Conservation (phyloP, 2,329 filamentous ascomycete species). For the Niveomyces coronatus region DNA sequence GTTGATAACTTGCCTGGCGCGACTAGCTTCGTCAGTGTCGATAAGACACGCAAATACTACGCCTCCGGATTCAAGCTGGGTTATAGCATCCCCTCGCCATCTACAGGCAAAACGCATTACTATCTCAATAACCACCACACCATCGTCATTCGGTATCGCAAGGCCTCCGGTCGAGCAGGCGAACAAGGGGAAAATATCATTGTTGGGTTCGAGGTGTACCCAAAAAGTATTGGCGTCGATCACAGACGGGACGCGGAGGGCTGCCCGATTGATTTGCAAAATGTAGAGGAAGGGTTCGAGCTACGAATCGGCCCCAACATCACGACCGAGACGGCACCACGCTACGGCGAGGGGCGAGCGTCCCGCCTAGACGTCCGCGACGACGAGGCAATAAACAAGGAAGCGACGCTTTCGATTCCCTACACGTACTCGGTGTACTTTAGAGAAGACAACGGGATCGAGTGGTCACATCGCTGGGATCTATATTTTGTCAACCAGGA, state of each 20-base stretch:
- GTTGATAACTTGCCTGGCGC: constrained; percentile 85
- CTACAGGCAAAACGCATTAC: constrained; percentile 51
- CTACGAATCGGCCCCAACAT: constrained; percentile 56
- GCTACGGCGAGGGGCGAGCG: constrained; percentile 45
- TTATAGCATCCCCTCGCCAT: constrained; percentile 55
- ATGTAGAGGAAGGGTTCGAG: constrained; percentile 55
- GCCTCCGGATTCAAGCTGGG: constrained; percentile 84
- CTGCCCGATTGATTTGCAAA: constrained; percentile 57
- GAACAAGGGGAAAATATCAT: constrained; percentile 66
- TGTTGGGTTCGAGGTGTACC: constrained; percentile 82
- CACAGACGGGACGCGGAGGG: constrained; percentile 51
- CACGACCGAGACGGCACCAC: constrained; percentile 34
- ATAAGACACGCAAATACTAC: constrained; percentile 80
- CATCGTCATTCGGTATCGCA: constrained; percentile 69
- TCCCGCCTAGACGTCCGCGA: constrained; percentile 44
- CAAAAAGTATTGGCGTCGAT: constrained; percentile 63
- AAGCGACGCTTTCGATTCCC: constrained; percentile 59
- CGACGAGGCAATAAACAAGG: constrained; percentile 50
- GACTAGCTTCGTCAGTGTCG: constrained; percentile 78
- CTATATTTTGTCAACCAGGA: constrained; percentile 83
- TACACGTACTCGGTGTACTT: constrained; percentile 90
- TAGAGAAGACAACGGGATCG: constrained; percentile 67
- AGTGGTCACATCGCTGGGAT: constrained; percentile 81
- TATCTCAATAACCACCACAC: constrained; percentile 85
- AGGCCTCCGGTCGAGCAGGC: constrained; percentile 57